Conservation (phyloP, 2,329 filamentous ascomycete species). For the Sordariomycetes sp. region DNA sequence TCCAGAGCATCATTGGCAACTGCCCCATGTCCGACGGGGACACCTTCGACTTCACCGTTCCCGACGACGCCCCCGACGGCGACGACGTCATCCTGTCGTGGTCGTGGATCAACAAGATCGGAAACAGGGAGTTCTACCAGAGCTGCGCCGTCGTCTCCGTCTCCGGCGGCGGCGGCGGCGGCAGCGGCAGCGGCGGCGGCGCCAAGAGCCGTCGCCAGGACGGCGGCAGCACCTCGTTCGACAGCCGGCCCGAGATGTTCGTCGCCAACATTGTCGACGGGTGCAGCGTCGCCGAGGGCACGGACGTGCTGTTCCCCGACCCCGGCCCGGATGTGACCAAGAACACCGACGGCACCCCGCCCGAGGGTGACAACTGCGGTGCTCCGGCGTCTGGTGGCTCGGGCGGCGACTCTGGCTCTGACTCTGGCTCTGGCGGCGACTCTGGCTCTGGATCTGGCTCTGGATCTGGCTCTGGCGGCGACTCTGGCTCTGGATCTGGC, state of each 20-base stretch:
- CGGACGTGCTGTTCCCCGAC: constrained; percentile 51
- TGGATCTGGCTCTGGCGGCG: constrained; percentile 5
- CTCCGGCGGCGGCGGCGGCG: constrained; percentile 14
- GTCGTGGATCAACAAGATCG: constrained; percentile 66
- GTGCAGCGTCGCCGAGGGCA: constrained; percentile 43
- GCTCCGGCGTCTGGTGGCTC: constrained; percentile 8
- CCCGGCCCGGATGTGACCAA: constrained; percentile 43
- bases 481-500: constrained; percentile 6
- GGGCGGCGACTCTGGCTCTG: constrained; percentile 1
- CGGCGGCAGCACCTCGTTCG: constrained; percentile 24
- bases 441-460: constrained; percentile 7
- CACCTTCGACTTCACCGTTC: constrained; percentile 53
- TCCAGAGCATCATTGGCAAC: constrained; percentile 41
- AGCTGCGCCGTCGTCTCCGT: constrained; percentile 65
- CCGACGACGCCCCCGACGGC: constrained; percentile 43
- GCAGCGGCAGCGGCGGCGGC: constrained; percentile 13
- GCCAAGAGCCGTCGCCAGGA: constrained; percentile 17
- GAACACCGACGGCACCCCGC: constrained; percentile 19
- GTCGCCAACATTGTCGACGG: constrained; percentile 52
- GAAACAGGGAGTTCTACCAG: constrained; percentile 80
- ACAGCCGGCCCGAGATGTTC: constrained; percentile 52
- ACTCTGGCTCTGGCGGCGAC: constrained; percentile 4
- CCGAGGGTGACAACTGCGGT: constrained; percentile 21
- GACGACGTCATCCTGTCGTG: constrained; percentile 54
- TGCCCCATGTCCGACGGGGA: constrained; percentile 31